Evolutionary conservation across 169 alveolate genomes (phyloP), one percentile per base, ranked within the genome.

Genomic region (Perkinsus chesapeaki): DNA sequence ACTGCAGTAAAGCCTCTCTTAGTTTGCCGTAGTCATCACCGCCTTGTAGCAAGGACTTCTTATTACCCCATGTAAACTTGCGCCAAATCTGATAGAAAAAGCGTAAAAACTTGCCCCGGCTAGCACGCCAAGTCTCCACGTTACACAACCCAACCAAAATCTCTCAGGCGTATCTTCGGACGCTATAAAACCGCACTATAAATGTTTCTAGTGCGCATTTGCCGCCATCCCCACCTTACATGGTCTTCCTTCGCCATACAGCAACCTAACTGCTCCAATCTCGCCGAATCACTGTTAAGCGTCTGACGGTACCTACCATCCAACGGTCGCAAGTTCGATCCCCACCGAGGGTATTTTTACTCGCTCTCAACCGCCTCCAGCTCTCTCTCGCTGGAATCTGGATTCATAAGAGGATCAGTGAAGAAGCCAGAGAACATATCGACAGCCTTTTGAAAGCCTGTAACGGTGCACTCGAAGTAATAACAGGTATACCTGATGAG

Each of bases 331-430:
- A 43, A 16, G 60, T 43, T 43, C 60, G 60, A 43, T 9, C 60
- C 60, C 60, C 60, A 16, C 60, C 16, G 16, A 43, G 60, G 60
- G 60, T 16, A 43, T 43, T 16, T 43, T 16, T 43, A 94, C 92
- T 97, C 98, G 92, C 95, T 92, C 73, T 96, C 97, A 23, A 97
- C 96, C 36, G 97, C 97, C 92, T 95, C 94, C 39, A 97, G 94
- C 92, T 97, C 98, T 92, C 96, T 95, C 37, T 95, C 95, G 0
- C 95, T 92, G 27, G 96, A 96, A 34, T 94, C 93, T 38, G 95
- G 96, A 31, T 95, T 92, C 73, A 97, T 96, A 27, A 94, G 93
- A 36, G 98, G 97, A 37, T 93, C 91, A 39, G 95, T 96, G 91
- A 97, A 97, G 92, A 96, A 97, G 47, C 96, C 95, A 60, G 96